Evolutionary conservation across 805 yeast species (phyloP), one percentile per base, ranked within the genome.

Genomic region (Myxozyma geophila): DNA sequence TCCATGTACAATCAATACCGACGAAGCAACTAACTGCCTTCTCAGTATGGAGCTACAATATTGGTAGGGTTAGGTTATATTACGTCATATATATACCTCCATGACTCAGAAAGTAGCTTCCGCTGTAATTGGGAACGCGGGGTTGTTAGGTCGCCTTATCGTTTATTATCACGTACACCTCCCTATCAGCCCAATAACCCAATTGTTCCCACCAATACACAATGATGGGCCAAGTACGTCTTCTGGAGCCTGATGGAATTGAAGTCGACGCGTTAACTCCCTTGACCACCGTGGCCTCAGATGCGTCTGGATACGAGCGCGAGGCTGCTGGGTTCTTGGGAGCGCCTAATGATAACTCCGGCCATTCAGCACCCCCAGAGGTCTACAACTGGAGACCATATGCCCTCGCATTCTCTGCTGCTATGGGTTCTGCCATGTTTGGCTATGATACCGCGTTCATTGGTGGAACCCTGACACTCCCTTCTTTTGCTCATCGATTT

Each of bases 371-470:
- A 15, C 62, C 62, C 8, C 41, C 39, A 19, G 62, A 58, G 21
- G 62, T 58, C 19, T 58, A 58, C 62, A 58, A 58, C 36, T 51
- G 57, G 56, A 33, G 62, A 36, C 62, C 62, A 8, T 58, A 52
- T 41, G 46, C 33, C 2, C 55, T 58, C n/a, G 62, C 62, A 12
- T 19, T 58, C 7, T 41, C 62, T 13, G 62, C 62, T 28, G 57
- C 62, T 7, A 58, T 58, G 62, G 62, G 57, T 6, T 58, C 62
- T 7, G 62, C 57, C 21, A 58, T 58, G 62, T 52, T 58, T 51
- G 97, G 97, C 1, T 91, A 90, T 73, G 97, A 91, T 75, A 91
- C 97, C 0, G 97, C 97, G 1, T 77, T 90, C 54, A 87, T 90
- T 58, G 90, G 90, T 73, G 90, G 89, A 66, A 77, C 90, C 5